phyloP scores from a whole-genome alignment of 345 rosid genomes.

The Acer saccharum region DNA sequence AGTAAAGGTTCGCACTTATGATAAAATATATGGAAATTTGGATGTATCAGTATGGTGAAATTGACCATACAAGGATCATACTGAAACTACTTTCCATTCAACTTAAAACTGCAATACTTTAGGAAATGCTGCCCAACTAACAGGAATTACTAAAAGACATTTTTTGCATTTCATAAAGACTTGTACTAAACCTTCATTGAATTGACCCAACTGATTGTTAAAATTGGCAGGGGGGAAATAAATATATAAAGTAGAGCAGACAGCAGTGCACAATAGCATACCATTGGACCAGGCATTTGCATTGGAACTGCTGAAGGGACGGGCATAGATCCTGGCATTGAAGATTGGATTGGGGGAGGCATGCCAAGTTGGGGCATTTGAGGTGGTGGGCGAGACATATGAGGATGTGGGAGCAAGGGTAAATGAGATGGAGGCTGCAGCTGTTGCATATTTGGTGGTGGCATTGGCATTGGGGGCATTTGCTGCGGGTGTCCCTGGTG shows the following conservation, averaged over 20 bases:
- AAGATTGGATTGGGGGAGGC: constrained; percentile 44
- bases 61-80: neutral
- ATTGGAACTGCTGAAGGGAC: constrained; percentile 55
- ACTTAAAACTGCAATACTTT: neutral
- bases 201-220: constrained; percentile 6
- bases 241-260: neutral
- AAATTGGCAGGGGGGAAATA: neutral
- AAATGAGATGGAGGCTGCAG: constrained; percentile 84
- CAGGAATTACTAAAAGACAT: neutral
- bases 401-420: constrained; percentile 77
- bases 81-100: neutral
- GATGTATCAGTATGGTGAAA: neutral
- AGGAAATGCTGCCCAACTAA: neutral
- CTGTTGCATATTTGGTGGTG: constrained; percentile 82
- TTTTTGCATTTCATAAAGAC: neutral
- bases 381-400: constrained; percentile 72
- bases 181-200: constrained; percentile 2
- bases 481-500: constrained; percentile 72
- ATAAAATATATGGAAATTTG: too few relatives aligned
- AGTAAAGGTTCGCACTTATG: neutral
- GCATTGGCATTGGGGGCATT: constrained; percentile 68
- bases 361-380: constrained; percentile 78
- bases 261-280: constrained; percentile 32
- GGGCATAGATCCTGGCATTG: constrained; percentile 46
- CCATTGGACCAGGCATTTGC: constrained; percentile 82